phyloP scores from a whole-genome alignment of 2,329 filamentous ascomycete genomes.

The Venturia effusa region DNA sequence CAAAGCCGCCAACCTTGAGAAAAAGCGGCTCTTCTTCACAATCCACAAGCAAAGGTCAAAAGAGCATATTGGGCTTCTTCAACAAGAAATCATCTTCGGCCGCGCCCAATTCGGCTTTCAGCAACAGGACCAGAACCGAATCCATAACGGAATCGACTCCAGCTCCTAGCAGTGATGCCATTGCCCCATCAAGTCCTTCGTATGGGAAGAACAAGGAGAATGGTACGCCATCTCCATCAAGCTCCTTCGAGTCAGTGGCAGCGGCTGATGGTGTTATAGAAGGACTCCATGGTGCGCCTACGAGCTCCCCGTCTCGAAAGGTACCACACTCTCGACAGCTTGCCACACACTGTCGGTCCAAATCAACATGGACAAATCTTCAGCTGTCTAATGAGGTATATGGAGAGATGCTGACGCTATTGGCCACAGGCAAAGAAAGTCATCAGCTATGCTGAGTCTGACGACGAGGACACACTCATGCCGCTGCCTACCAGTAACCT shows the following conservation, averaged over 20 bases:
- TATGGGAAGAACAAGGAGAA: conserved; percentile 42
- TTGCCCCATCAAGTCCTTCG: conserved; percentile 52
- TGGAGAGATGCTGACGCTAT: neutral
- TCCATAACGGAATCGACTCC: conserved; percentile 54
- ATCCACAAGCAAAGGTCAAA: conserved; percentile 48
- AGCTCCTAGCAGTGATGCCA: conserved; percentile 67
- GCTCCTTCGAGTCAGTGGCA: conserved; percentile 22
- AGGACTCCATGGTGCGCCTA: neutral
- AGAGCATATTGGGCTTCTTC: conserved; percentile 72
- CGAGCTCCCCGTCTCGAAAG: conserved; percentile 10
- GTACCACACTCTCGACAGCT: neutral
- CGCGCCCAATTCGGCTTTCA: conserved; percentile 7
- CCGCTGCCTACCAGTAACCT: conserved; percentile 37
- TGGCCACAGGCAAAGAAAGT: conserved; percentile 43
- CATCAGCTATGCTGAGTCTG: conserved; percentile 72
- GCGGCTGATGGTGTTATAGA: conserved; percentile 22
- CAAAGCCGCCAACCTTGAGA: conserved; percentile 28
- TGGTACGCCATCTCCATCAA: conserved; percentile 34
- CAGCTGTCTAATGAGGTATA: too few relatives aligned
- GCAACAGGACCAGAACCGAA: conserved; percentile 33
- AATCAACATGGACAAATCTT: too few relatives aligned
- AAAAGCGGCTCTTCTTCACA: conserved; percentile 38
- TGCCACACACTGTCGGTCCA: neutral
- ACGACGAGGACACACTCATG: conserved; percentile 59
- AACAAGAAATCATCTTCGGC: conserved; percentile 25